phyloP scores from a whole-genome alignment of 495 filamentous ascomycete genomes.

The Massariosphaeria phaeospora region DNA sequence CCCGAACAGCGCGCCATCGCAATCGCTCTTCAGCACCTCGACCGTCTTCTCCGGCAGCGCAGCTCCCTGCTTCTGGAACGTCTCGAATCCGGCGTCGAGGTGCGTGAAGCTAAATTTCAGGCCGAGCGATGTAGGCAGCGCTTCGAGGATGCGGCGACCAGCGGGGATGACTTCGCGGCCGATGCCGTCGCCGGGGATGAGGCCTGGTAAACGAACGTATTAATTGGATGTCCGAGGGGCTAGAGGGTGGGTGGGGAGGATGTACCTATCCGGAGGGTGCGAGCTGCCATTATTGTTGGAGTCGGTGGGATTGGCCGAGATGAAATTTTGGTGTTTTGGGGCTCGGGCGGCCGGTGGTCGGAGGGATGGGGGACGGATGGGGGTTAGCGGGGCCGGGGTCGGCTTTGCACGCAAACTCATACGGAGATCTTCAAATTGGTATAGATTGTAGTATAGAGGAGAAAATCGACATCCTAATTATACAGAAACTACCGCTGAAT shows the following conservation, averaged over 20 bases:
- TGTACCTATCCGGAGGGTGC: slow-evolving; percentile 58
- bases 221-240: not conserved
- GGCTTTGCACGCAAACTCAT: too few relatives aligned
- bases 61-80: slow-evolving; percentile 79
- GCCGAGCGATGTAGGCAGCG: slow-evolving; percentile 72
- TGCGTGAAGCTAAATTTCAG: slow-evolving; percentile 92
- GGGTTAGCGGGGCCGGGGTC: too few relatives aligned
- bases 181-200: slow-evolving; percentile 98
- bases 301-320: not conserved
- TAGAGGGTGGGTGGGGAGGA: slow-evolving; percentile 1
- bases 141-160: slow-evolving; percentile 82
- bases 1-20: slow-evolving; percentile 93
- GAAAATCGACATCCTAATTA: too few relatives aligned
- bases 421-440: too few relatives aligned
- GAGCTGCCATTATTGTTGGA: slow-evolving; percentile 44
- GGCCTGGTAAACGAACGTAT: slow-evolving; percentile 50
- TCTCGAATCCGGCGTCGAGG: slow-evolving; percentile 86
- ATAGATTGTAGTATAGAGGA: too few relatives aligned
- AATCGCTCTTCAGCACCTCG: slow-evolving; percentile 75
- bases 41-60: slow-evolving; percentile 90
- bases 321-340: slow-evolving; percentile 17
- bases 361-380: not conserved
- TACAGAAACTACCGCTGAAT: too few relatives aligned
- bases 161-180: slow-evolving; percentile 97
- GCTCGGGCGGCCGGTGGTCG: slow-evolving; percentile 1